Conservation (phyloP, 1,284 basidiomycete species). For the Rhizoctonia solani region DNA sequence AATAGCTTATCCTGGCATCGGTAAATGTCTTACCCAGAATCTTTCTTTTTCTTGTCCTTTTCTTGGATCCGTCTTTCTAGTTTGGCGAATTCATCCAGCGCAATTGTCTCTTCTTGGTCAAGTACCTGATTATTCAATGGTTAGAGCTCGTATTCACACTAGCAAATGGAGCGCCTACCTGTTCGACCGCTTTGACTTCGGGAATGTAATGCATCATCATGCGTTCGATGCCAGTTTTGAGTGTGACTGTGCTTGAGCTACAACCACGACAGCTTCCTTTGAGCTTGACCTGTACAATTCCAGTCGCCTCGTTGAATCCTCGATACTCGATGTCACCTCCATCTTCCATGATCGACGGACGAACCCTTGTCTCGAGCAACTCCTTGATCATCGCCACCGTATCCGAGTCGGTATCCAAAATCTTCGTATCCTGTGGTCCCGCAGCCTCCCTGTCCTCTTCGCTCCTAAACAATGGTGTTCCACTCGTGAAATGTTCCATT, state of each 20-base stretch:
- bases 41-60: conserved; percentile 50
- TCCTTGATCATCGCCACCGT: conserved; percentile 99
- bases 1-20: conserved; percentile 7
- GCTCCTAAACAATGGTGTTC: conserved; percentile 80
- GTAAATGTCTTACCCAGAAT: conserved; percentile 49
- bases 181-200: conserved; percentile 95
- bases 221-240: conserved; percentile 94
- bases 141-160: neutral
- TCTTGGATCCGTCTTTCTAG: conserved; percentile 76
- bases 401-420: conserved; percentile 95
- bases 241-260: conserved; percentile 87
- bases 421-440: conserved; percentile 92
- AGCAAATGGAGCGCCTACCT: conserved; percentile 57
- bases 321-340: conserved; percentile 57
- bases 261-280: conserved; percentile 98
- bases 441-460: conserved; percentile 75
- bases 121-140: conserved; percentile 62
- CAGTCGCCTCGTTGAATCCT: conserved; percentile 53
- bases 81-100: conserved; percentile 89
- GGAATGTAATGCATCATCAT: conserved; percentile 99
- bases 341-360: conserved; percentile 88
- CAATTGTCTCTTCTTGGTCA: conserved; percentile 88
- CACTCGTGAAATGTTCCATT: conserved; percentile 97
- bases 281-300: conserved; percentile 74
- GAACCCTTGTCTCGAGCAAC: conserved; percentile 89